phyloP scores from a whole-genome alignment of 768 basidiomycete species.

The Crucibulum laeve region DNA sequence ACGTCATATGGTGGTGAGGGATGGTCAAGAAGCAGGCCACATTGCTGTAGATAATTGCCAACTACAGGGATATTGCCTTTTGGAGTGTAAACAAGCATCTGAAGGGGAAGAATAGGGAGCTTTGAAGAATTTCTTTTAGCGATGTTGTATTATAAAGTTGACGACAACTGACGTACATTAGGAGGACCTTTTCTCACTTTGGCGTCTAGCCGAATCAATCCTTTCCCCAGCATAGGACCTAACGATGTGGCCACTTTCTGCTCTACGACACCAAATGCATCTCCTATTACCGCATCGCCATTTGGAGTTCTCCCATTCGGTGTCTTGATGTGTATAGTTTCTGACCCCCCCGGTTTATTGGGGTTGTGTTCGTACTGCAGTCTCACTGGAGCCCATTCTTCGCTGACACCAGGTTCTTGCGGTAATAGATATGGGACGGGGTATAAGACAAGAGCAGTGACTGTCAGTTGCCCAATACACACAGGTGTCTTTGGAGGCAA shows the following conservation, averaged over 20 bases:
- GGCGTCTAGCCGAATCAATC: constrained; percentile 76
- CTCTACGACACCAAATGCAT: constrained; percentile 80
- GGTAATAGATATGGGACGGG: constrained; percentile 64
- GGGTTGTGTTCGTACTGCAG: constrained; percentile 68
- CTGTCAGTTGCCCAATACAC: constrained; percentile 83
- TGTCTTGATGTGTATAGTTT: constrained; percentile 77
- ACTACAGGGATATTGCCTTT: constrained; percentile 89
- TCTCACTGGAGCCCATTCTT: constrained; percentile 70
- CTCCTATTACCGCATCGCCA: constrained; percentile 55
- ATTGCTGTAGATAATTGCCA: constrained; percentile 66
- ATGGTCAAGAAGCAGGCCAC: constrained; percentile 72
- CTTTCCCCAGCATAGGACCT: constrained; percentile 82
- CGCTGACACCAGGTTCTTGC: constrained; percentile 33
- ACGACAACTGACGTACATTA: constrained; percentile 55
- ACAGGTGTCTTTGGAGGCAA: constrained; percentile 78
- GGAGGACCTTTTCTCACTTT: constrained; percentile 63
- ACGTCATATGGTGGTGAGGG: constrained; percentile 66
- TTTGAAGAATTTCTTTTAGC: constrained; percentile 21
- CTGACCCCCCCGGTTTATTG: constrained; percentile 47
- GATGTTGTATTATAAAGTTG: constrained; percentile 7
- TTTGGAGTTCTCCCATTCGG: constrained; percentile 46
- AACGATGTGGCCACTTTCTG: constrained; percentile 77
- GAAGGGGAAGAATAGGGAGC: constrained; percentile 80
- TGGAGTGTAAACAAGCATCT: constrained; percentile 88
- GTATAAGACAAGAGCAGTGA: constrained; percentile 83